Conservation (phyloP, 345 rosid species). For the Linum lewisii region DNA sequence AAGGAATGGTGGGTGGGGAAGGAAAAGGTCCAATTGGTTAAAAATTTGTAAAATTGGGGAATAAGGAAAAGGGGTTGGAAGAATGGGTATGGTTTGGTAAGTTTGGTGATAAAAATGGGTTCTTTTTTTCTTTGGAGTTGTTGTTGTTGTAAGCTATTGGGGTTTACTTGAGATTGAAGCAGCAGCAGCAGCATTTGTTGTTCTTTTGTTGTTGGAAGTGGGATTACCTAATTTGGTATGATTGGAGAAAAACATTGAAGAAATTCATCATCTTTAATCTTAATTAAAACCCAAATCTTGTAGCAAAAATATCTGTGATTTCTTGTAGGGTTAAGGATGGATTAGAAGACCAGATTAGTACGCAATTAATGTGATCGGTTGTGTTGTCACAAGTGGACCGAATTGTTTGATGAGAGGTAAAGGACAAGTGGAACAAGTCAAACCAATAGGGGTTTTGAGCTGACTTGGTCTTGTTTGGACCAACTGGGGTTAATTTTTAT, state of each 20-base stretch:
- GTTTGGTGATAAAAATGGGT: conserved; percentile 15
- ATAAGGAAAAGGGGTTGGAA: conserved; percentile 25
- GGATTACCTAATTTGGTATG: conserved; percentile 14
- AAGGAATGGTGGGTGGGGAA: neutral
- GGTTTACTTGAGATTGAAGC: conserved; percentile 31
- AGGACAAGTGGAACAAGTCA: too few relatives aligned
- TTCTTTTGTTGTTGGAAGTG: conserved; percentile 14
- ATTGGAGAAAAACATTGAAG: neutral
- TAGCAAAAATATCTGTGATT: too few relatives aligned
- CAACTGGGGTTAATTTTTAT: too few relatives aligned
- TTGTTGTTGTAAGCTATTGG: conserved; percentile 26
- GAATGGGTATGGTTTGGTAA: conserved; percentile 28
- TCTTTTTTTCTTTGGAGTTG: conserved; percentile 15
- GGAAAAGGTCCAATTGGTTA: conserved; percentile 13
- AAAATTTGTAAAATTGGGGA: conserved; percentile 26
- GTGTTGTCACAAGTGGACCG: too few relatives aligned
- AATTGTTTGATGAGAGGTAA: too few relatives aligned
- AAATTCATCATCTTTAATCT: neutral
- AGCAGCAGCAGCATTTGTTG: conserved; percentile 29
- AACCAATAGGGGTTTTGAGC: too few relatives aligned
- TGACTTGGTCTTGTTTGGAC: too few relatives aligned
- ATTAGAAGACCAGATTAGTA: too few relatives aligned
- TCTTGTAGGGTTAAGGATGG: too few relatives aligned
- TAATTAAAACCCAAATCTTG: neutral
- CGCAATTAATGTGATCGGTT: too few relatives aligned